Evolutionary conservation across 208 protist genomes (phyloP), one percentile per base, ranked within the genome.

Genomic region (Herpetomonas tarakana): DNA sequence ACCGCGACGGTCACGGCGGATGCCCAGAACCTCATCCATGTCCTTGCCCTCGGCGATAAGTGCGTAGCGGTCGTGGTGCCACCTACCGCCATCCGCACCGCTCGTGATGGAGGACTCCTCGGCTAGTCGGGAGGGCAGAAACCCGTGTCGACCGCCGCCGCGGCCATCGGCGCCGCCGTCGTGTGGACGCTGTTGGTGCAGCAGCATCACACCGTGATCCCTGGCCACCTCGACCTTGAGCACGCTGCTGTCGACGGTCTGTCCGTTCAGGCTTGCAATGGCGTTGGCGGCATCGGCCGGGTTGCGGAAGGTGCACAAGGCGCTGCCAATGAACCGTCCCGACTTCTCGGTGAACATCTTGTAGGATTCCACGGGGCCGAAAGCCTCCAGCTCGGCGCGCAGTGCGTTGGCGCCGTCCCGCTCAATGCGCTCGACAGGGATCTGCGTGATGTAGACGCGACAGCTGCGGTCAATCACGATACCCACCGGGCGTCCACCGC

Each of bases 221-320:
- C 76, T 71, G 2, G 89, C 79, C 16, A 75, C 69, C 26, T 75
- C 74, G 2, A 91, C 89, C 54, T 85, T 80, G 46, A 95, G 73
- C 22, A 74, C 68, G 4, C 71, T 67, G 39, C 75, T 75, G 11
- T 93, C 89, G 39, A 95, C 55, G 41, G 65, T 51, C 25, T 69
- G 68, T n/a, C 71, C 81, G 63, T 95, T 78, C 89, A 95, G 91
- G 29, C 74, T 63, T 25, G 79, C 67, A 16, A 92, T 62, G 12
- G 86, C 85, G 52, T 71, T 63, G 39, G 74, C 78, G 27, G 89
- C 89, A 52, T 95, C 89, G n/a, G 89, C 89, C 14, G 89, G 83
- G 66, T 92, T 95, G 68, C 85, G 86, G 65, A 88, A 96, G 18
- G 89, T 96, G 68, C 83, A 91, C 2, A 96, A 58, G 4, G 86